These are phyloP conservation scores for Aspergillus uvarum DNA, from an alignment of 2,329 filamentous ascomycete species.

Conservation along the genomic window DNA sequence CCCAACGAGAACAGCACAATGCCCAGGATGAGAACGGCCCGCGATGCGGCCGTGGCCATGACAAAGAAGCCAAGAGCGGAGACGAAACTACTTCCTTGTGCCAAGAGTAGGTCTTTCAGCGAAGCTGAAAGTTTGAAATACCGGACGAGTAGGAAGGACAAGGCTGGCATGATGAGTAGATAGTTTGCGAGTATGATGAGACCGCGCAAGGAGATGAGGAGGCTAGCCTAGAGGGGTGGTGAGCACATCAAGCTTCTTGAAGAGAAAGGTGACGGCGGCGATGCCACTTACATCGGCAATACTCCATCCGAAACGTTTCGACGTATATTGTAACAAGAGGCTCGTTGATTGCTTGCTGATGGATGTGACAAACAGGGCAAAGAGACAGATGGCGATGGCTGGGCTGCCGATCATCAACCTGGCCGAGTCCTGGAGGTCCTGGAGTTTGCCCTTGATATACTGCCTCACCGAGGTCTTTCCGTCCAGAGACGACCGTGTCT, in stretches of 20 bases:
- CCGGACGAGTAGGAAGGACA: conserved; percentile 18
- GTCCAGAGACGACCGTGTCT: not conserved
- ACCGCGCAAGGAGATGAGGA: conserved; percentile 30
- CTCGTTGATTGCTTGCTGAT: conserved; percentile 24
- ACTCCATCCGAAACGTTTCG: conserved; percentile 32
- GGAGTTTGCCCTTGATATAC: conserved; percentile 13
- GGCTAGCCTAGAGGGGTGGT: conserved; percentile 23
- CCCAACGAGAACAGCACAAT: conserved; percentile 28
- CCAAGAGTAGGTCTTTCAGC: conserved; percentile 23
- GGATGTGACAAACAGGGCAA: conserved; percentile 24
- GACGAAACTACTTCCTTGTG: conserved; percentile 21
- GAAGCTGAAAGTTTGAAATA: conserved; percentile 22
- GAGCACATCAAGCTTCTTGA: not conserved
- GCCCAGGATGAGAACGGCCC: conserved; percentile 17
- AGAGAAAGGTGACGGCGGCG: not conserved
- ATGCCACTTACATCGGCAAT: conserved; percentile 23
- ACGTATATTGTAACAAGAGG: conserved; percentile 32
- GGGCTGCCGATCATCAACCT: conserved; percentile 26
- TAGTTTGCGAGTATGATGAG: conserved; percentile 22
- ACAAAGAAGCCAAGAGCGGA: conserved; percentile 21
- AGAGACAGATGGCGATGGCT: conserved; percentile 22
- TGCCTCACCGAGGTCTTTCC: conserved; percentile 12
- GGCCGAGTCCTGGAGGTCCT: conserved; percentile 24
- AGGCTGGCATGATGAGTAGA: conserved; percentile 24
- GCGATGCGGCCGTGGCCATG: conserved; percentile 18